Percentiles rank a stretch among this genome's conserved stretches.
Conservation (phyloP, 163 green algal genomes). For the Chlorella variabilis region DNA sequence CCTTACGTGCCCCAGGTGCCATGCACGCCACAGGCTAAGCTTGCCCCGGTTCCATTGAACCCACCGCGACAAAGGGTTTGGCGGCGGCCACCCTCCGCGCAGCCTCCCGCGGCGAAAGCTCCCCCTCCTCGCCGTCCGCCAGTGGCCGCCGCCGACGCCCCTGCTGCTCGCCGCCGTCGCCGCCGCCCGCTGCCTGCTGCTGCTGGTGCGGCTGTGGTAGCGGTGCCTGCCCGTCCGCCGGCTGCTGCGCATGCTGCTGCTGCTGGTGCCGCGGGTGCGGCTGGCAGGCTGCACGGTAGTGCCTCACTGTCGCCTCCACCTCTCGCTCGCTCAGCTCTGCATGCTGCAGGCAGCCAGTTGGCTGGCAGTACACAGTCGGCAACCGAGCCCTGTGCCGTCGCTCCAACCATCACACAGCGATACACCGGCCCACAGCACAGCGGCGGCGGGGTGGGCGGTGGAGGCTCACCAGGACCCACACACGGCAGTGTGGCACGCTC, state of each 20-base stretch:
- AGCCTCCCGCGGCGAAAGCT: not conserved
- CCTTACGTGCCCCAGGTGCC: too few relatives aligned
- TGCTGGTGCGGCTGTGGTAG: not conserved
- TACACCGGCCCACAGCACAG: too few relatives aligned
- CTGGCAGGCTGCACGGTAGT: slow-evolving; percentile 28
- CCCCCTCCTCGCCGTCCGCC: not conserved
- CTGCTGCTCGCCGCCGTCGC: not conserved
- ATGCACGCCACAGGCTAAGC: too few relatives aligned
- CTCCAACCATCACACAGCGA: too few relatives aligned
- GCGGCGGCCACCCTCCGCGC: not conserved
- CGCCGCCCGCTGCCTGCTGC: not conserved
- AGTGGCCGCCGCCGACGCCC: not conserved
- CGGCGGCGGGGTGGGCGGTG: too few relatives aligned
- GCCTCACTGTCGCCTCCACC: slow-evolving; percentile 41
- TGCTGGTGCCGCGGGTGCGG: not conserved
- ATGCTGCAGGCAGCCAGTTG: slow-evolving; percentile 44
- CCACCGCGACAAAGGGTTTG: slow-evolving; percentile 11
- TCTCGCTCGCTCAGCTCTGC: slow-evolving; percentile 55
- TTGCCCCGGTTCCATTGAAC: too few relatives aligned
- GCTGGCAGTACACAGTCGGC: not conserved
- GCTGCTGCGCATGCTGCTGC: not conserved
- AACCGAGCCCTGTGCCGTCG: too few relatives aligned
- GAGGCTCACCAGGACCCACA: slow-evolving; percentile 42
- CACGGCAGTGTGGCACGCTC: slow-evolving; percentile 1
- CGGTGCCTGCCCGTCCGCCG: too few relatives aligned